Evolutionary conservation across 2,329 filamentous ascomycete genomes (phyloP), one percentile per base, ranked within the genome.

Genomic region (Pseudogymnoascus verrucosus): DNA sequence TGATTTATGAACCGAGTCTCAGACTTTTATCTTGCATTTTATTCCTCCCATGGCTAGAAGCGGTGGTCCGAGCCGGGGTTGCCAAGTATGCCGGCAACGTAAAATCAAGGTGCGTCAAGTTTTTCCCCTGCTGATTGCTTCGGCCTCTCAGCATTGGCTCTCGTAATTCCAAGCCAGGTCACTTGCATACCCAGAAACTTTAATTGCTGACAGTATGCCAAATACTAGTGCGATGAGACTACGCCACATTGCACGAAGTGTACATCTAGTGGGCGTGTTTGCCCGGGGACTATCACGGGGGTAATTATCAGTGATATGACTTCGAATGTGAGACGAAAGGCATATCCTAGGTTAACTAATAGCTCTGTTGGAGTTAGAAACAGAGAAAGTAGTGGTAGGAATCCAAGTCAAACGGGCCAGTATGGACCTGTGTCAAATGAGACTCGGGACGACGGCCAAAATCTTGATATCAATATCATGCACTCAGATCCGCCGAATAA

Each of bases 221-320:
- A 16, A 19, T 54, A 42, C 14, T n/a, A 62, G 40, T 62, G 61
- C 23, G 61, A 62, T n/a, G 61, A 62, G 26, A 12, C n/a, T 14
- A 54, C 61, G 2, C 61, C 61, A 23, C 11, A 31, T n/a, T 62
- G 61, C 23, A 54, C 8, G 8, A 8, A 62, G n/a, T 62, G 61
- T 23, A 62, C 28, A 21, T 47, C 39, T 12, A 54, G 26, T 34
- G 61, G 61, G 61, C 61, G 26, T 47, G 39, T 23, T 21, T 62
- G 40, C 39, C 61, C 61, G 6, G 61, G 61, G 31, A 40, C 61
- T 28, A 62, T 62, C 23, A 62, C 61, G 8, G 61, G 61, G 23
- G 23, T 54, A 14, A 62, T 62, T 6, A 36, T 62, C 23, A 42
- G 61, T 19, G 61, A 62, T n/a, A 62, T 62, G 61, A 62, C 61